phyloP scores from a whole-genome alignment of 192 early-diverging fungal species.

The Physocladia obscura region DNA sequence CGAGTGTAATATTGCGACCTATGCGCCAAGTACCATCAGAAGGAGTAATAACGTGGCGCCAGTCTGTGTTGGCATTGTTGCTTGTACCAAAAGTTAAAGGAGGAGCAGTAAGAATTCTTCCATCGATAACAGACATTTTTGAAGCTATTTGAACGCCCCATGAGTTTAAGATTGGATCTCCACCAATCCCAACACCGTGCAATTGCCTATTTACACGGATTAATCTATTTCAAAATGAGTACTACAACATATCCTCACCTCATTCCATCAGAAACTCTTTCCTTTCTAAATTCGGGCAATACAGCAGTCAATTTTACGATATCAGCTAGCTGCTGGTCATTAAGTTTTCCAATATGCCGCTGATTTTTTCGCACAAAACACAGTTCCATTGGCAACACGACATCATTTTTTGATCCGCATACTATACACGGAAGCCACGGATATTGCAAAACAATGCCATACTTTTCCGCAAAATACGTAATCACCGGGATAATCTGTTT shows the following conservation, averaged over 20 bases:
- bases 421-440: slow-evolving; percentile 71
- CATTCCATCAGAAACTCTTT: slow-evolving; percentile 26
- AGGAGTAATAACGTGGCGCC: slow-evolving; percentile 17
- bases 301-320: slow-evolving; percentile 32
- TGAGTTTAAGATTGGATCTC: slow-evolving; percentile 53
- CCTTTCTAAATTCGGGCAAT: slow-evolving; percentile 16
- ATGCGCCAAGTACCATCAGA: slow-evolving; percentile 29
- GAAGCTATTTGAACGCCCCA: slow-evolving; percentile 46
- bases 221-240: background rate
- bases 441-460: slow-evolving; percentile 63
- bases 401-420: slow-evolving; percentile 50
- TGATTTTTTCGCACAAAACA: slow-evolving; percentile 74
- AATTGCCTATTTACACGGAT: background rate
- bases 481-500: slow-evolving; percentile 54
- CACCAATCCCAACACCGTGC: slow-evolving; percentile 73
- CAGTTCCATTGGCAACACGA: slow-evolving; percentile 79
- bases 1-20: slow-evolving; percentile 11
- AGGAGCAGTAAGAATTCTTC: slow-evolving; percentile 12
- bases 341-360: slow-evolving; percentile 71
- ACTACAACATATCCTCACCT: slow-evolving; percentile 1
- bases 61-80: background rate
- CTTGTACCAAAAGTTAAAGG: slow-evolving; percentile 14
- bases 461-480: slow-evolving; percentile 67
- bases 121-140: slow-evolving; percentile 53
- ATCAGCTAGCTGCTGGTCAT: slow-evolving; percentile 72